phyloP scores from a whole-genome alignment of 1,284 basidiomycete genomes.

The Amylostereum chailletii region DNA sequence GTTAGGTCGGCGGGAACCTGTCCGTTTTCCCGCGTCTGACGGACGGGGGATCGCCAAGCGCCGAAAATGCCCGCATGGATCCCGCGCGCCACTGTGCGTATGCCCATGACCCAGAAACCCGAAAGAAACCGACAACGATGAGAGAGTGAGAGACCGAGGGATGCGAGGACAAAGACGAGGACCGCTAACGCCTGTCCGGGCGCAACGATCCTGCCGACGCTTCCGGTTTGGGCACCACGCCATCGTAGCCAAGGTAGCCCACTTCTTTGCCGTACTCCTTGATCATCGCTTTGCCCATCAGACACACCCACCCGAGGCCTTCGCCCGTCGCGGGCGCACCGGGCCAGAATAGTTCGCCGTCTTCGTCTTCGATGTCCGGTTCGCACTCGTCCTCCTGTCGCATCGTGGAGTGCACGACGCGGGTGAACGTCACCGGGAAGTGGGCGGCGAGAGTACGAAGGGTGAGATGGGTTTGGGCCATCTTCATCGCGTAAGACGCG shows the following conservation, averaged over 20 bases:
- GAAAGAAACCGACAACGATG: no score
- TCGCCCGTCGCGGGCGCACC: constrained; percentile 59
- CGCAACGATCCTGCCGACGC: not conserved
- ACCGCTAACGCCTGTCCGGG: not conserved
- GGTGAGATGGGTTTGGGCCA: constrained; percentile 46
- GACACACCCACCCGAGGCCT: constrained; percentile 71
- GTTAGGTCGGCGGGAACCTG: no score
- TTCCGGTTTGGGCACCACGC: constrained; percentile 58
- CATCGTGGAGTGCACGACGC: constrained; percentile 58
- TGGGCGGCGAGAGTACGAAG: constrained; percentile 55
- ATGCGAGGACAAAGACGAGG: no score
- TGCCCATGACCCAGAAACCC: no score
- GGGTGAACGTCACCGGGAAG: constrained; percentile 65
- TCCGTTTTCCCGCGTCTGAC: no score
- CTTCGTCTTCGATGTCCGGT: constrained; percentile 72
- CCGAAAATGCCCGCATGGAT: no score
- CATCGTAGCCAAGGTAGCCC: constrained; percentile 60
- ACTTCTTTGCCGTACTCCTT: constrained; percentile 65
- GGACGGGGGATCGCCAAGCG: no score
- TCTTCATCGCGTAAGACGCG: constrained; percentile 37
- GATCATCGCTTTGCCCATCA: constrained; percentile 75
- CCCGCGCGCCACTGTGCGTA: no score
- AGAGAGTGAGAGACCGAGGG: no score
- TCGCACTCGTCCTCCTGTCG: constrained; percentile 59
- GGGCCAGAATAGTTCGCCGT: constrained; percentile 75